Base-by-base conservation (phyloP, 192 early-diverging fungal species). In the Coemansia sp. region DNA sequence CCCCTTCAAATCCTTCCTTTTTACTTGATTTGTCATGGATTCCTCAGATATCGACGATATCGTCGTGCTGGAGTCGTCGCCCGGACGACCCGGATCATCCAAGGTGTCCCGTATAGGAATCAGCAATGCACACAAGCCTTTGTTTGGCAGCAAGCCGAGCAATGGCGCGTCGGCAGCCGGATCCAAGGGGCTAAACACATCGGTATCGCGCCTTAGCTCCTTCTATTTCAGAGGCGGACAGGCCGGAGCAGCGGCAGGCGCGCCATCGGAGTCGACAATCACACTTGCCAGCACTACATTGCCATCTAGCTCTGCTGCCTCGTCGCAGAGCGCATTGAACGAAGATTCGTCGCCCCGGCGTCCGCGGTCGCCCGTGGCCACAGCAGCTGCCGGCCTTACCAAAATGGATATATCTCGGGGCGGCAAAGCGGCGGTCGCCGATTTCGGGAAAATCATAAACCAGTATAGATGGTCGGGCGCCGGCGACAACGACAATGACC, bases 11-110 rank as follows among this genome's bases (percentile, higher is more conserved):
- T n/a, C n/a, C n/a, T n/a, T n/a, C n/a, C n/a, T n/a, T n/a, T n/a
- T n/a, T n/a, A n/a, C n/a, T 23, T 50, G 4, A 10, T 50, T 50
- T 50, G 9, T 19, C 4, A 19, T 32, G 39, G 67, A 67, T 70
- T 72, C 70, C 5, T 72, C 75, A 20, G 64, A 68, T 4, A 6
- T 71, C n/a, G 69, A 67, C 32, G 45, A 69, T 22, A 24, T 75
- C n/a, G 71, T 81, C 8, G 72, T 81, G 13, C 62, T 81, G 20
- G 72, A 81, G 55, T 81, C 78, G n/a, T 81, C 78, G 22, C 78
- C 78, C 0, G 63, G 62, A 10, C 50, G 69, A 2, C 78, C 78
- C 1, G 78, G 78, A 20, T 55, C 78, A 0, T 74, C 72, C 1
- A 55, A 61, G 28, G 69, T 60, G 0, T 55, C 65, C 6, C 46